Evolutionary conservation across 257 asterid species (phyloP).

Genomic region (Jacaranda copaia): DNA sequence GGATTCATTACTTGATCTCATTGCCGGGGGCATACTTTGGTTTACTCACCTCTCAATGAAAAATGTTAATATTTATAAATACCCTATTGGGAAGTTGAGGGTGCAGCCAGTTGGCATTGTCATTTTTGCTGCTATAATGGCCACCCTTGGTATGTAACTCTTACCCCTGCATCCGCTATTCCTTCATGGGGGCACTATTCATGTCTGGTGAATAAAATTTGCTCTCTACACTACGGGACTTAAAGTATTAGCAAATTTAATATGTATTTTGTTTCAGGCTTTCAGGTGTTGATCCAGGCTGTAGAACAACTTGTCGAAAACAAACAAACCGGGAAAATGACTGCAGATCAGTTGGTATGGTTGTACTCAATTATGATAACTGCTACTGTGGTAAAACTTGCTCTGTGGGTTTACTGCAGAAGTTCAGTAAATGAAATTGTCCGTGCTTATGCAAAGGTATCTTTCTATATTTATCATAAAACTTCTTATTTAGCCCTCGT

Average conservation of each 20-base stretch:
- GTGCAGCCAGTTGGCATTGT: constrained; percentile 97
- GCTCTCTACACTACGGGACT: not conserved
- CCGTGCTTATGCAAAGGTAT: constrained; percentile 93
- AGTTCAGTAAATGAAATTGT: constrained; percentile 82
- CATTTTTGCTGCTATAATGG: constrained; percentile 93
- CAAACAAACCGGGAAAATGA: constrained; percentile 63
- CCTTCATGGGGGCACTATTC: not conserved
- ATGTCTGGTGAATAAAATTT: not conserved
- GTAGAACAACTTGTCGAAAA: constrained; percentile 67
- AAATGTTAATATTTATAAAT: constrained; percentile 77
- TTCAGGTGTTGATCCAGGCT: constrained; percentile 87
- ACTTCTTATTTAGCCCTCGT: not conserved
- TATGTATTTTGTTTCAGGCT: constrained; percentile 53
- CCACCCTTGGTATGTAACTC: constrained; percentile 74
- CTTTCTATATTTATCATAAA: not conserved
- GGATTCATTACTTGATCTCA: constrained; percentile 93
- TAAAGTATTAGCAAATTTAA: not conserved
- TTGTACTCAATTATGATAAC: constrained; percentile 77
- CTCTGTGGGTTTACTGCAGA: constrained; percentile 91
- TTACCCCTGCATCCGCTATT: not conserved
- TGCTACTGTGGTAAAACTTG: constrained; percentile 78
- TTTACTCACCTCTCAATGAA: constrained; percentile 86
- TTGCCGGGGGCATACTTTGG: constrained; percentile 99
- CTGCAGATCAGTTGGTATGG: constrained; percentile 69
- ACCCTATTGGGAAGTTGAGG: constrained; percentile 94